Evolutionary conservation across 305 asterid species (phyloP).

Genomic region (Andrographis paniculata): DNA sequence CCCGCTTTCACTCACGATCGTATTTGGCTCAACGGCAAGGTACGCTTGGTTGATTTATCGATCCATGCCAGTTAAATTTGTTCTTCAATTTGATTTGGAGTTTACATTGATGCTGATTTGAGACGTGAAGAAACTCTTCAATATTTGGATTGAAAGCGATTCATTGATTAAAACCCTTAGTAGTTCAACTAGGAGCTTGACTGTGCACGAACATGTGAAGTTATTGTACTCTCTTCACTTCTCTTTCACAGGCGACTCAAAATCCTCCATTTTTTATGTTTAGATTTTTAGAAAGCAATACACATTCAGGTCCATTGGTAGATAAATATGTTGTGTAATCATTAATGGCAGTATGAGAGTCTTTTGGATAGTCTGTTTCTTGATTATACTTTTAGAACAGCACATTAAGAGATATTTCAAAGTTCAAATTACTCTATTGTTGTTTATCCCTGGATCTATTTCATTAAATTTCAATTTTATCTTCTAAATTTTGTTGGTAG

Average conservation of each 20-base stretch:
- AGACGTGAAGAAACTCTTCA: not conserved
- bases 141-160: not conserved
- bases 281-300: not conserved
- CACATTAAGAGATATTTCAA: not conserved
- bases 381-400: conserved; percentile 4
- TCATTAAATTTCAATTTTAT: too few relatives aligned
- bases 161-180: not conserved
- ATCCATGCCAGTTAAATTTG: not conserved
- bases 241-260: not conserved
- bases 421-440: conserved; percentile 6
- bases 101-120: not conserved
- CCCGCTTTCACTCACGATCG: conserved; percentile 71
- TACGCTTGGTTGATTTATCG: conserved; percentile 15
- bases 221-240: not conserved
- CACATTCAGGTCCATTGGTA: conserved; percentile 2
- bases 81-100: not conserved
- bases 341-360: not conserved
- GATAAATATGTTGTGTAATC: conserved; percentile 1
- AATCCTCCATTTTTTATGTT: not conserved
- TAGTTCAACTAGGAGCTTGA: too few relatives aligned
- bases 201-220: not conserved
- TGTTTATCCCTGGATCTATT: too few relatives aligned
- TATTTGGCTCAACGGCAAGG: conserved; percentile 98
- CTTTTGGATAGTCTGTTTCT: not conserved
- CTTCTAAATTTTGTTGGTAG: conserved; percentile 1